phyloP scores from a whole-genome alignment of 2,329 filamentous ascomycete species.

The Microsporum ferrugineum region DNA sequence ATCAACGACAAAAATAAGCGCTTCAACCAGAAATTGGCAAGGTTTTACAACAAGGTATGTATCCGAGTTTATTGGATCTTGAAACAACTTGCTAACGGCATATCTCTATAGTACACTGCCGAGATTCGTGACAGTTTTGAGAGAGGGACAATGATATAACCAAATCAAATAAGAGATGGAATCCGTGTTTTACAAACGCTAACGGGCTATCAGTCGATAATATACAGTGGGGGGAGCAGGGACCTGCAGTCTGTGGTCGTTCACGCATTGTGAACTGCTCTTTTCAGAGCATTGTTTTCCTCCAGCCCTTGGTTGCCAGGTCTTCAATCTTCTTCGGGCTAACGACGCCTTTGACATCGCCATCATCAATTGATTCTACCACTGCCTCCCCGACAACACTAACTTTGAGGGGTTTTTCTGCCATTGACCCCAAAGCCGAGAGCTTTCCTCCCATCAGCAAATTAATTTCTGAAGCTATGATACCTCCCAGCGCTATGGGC shows the following conservation, averaged over 20 bases:
- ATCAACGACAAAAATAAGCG: constrained; percentile 99
- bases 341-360: constrained; percentile 59
- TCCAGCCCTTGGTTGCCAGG: constrained; percentile 72
- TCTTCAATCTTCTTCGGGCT: constrained; percentile 71
- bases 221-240: constrained; percentile 7
- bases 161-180: constrained; percentile 2
- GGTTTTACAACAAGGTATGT: constrained; percentile 84
- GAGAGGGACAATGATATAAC: constrained; percentile 84
- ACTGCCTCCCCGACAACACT: constrained; percentile 81
- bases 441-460: constrained; percentile 63
- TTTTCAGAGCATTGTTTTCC: constrained; percentile 70
- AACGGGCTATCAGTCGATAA: neutral
- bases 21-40: constrained; percentile 92
- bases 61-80: constrained; percentile 2
- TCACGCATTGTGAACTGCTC: neutral
- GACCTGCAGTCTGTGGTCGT: neutral
- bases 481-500: constrained; percentile 67
- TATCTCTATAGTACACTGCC: constrained; percentile 57
- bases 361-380: constrained; percentile 72
- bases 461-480: constrained; percentile 66
- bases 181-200: constrained; percentile 10
- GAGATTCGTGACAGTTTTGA: constrained; percentile 98
- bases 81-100: constrained; percentile 4
- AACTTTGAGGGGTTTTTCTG: constrained; percentile 74
- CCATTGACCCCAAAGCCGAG: constrained; percentile 69